These are phyloP conservation scores for Aeschynomene evenia DNA, from an alignment of 306 rosid genomes.

Conservation along the genomic window DNA sequence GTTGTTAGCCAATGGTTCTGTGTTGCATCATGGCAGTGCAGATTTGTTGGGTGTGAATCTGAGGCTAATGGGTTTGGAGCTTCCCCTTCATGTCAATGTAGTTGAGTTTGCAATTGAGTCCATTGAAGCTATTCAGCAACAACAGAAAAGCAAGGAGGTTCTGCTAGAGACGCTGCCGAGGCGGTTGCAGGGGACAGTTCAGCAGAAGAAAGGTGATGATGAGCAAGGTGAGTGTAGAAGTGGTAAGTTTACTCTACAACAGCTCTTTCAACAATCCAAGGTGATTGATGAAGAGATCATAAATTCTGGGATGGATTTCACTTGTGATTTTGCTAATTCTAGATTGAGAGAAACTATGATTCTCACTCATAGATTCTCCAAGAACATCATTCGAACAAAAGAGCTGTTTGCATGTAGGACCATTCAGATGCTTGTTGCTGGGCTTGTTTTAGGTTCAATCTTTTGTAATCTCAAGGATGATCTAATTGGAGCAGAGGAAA, in stretches of 20 bases:
- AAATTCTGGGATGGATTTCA: conserved; percentile 36
- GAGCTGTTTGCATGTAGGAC: conserved; percentile 89
- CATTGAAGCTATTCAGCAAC: conserved; percentile 59
- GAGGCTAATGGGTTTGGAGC: conserved; percentile 67
- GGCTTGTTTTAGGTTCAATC: conserved; percentile 79
- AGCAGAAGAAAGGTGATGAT: conserved; percentile 36
- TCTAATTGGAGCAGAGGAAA: conserved; percentile 63
- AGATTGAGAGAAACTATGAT: conserved; percentile 71
- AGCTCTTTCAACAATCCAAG: conserved; percentile 83
- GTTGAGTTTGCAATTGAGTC: conserved; percentile 89
- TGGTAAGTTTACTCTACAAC: conserved; percentile 73
- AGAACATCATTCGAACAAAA: conserved; percentile 76
- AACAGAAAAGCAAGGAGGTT: conserved; percentile 28
- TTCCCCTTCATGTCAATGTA: conserved; percentile 77
- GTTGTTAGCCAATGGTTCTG: conserved; percentile 68
- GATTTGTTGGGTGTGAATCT: conserved; percentile 67
- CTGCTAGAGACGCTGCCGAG: conserved; percentile 30
- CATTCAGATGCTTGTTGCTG: conserved; percentile 83
- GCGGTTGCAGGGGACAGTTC: conserved; percentile 30
- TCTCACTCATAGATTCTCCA: conserved; percentile 88
- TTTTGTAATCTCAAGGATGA: conserved; percentile 75
- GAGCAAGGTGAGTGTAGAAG: conserved; percentile 41
- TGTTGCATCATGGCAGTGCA: conserved; percentile 73
- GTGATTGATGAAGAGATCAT: conserved; percentile 59
- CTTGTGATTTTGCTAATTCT: conserved; percentile 66